phyloP scores from a whole-genome alignment of 73 alveolate genomes.

The Urostyla sp. region DNA sequence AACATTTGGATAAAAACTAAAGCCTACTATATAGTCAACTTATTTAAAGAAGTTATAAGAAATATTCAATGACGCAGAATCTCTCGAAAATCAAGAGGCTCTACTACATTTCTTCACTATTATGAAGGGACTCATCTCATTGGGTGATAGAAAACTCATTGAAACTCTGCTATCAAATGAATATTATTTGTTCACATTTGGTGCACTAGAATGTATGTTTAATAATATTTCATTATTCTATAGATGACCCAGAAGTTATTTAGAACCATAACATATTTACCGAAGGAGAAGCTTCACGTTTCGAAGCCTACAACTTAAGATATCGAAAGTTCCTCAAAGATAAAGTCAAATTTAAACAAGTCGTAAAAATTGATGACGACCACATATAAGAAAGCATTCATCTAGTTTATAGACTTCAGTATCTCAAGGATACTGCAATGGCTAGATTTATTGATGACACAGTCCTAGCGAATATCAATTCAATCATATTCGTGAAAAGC shows the following conservation, averaged over 20 bases:
- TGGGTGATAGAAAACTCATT: conserved; percentile 69
- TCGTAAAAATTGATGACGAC: conserved; percentile 68
- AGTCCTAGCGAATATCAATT: conserved; percentile 50
- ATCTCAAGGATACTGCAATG: conserved; percentile 89
- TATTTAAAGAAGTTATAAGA: conserved; percentile 27
- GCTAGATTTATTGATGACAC: conserved; percentile 84
- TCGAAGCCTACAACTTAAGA: background rate
- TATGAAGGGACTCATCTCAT: conserved; percentile 72
- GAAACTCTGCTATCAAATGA: conserved; percentile 81
- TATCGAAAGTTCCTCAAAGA: conserved; percentile 84
- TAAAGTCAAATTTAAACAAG: conserved; percentile 81
- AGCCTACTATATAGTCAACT: background rate
- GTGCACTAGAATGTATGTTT: conserved; percentile 84
- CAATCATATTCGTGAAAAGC: conserved; percentile 49
- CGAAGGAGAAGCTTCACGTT: background rate
- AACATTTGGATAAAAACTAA: background rate
- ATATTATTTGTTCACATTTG: conserved; percentile 78
- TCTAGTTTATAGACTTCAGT: conserved; percentile 75
- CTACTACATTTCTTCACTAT: conserved; percentile 65
- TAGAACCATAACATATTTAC: background rate
- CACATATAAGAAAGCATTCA: conserved; percentile 71
- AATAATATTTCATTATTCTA: background rate
- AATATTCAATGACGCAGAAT: conserved; percentile 65
- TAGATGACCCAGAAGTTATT: conserved; percentile 68
- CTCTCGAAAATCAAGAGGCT: conserved; percentile 56